These are phyloP conservation scores for Pholiota molesta DNA, from an alignment of 768 basidiomycete species.

Conservation along the genomic window DNA sequence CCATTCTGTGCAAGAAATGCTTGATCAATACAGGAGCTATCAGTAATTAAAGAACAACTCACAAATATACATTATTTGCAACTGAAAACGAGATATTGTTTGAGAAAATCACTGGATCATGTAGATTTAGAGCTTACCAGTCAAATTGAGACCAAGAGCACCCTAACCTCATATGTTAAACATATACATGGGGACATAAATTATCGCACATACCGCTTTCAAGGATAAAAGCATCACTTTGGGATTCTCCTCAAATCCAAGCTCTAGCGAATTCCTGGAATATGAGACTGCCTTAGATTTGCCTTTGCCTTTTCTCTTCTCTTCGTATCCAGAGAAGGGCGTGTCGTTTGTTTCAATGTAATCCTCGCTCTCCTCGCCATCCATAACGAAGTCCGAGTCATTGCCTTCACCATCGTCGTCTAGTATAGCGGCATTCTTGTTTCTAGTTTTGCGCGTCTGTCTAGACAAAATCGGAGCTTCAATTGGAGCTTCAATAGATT, in stretches of 20 bases:
- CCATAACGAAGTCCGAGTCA: slow-evolving; percentile 40
- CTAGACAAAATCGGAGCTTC: not conserved
- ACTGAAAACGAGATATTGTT: slow-evolving; percentile 33
- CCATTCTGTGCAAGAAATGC: slow-evolving; percentile 58
- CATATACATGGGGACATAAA: not conserved
- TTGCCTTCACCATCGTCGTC: slow-evolving; percentile 25
- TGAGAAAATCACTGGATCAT: not conserved
- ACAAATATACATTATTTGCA: slow-evolving; percentile 87
- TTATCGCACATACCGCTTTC: slow-evolving; percentile 54
- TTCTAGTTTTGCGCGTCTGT: slow-evolving; percentile 8
- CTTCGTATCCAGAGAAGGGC: not conserved
- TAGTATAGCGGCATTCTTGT: not conserved
- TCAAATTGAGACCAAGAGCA: slow-evolving; percentile 85
- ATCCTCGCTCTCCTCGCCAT: slow-evolving; percentile 34
- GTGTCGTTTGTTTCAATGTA: slow-evolving; percentile 27
- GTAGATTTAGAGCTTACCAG: slow-evolving; percentile 37
- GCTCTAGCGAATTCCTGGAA: not conserved
- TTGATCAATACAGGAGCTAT: not conserved
- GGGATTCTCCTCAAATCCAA: slow-evolving; percentile 51
- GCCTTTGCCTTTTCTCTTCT: slow-evolving; percentile 34
- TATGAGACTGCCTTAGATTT: slow-evolving; percentile 35
- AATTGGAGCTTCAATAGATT: not conserved
- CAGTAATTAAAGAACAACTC: slow-evolving; percentile 30
- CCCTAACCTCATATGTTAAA: slow-evolving; percentile 43
- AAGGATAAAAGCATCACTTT: slow-evolving; percentile 86